Evolutionary conservation across 352 stramenopile species (phyloP), one percentile per base, ranked within the genome.

Genomic region (Globisporangium solare): DNA sequence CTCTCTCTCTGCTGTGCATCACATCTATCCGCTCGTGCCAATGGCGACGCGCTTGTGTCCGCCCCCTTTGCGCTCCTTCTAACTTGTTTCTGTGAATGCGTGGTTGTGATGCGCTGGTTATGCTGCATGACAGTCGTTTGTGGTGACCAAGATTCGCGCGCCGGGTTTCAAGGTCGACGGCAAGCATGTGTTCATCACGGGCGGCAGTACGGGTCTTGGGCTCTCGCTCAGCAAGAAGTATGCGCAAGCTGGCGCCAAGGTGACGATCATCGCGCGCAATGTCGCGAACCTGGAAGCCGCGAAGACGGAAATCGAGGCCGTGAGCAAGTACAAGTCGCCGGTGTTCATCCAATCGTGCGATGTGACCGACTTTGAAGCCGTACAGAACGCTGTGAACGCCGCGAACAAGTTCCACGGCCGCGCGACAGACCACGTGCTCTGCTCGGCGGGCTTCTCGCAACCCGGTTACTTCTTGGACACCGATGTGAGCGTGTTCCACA

Each of bases 391-490:
- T 2, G 74, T 95, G 53, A 72, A 73, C 8, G 76, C 65, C 35
- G 85, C 85, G 22, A 87, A 89, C 57, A 68, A 64, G 51, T 86
- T 87, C 61, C 81, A 93, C 47, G 67, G 69, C 10, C 79, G 76
- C 31, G 56, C 61, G 10, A 92, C 72, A 40, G 85, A 93, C 70
- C 70, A 93, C 51, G 51, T 94, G 43, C 27, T 95, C 11, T 92
- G 80, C 60, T 83, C 70, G 20, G 86, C 86, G 5, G 83, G 83
- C 3, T 61, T 80, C 20, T 70, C 79, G 37, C 47, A 67, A 1
- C 78, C 83, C 5, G 83, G 82, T 20, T 91, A 91, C 66, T 86
- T 96, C 60, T 18, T 92, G 43, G 76, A 92, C 14, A 75, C 88
- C 48, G 79, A 90, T 37, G 66, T 92, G 47, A 72, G 61, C 45